Base-by-base conservation (phyloP, 352 stramenopile genomes). In the Globisporangium paroecandrum region DNA sequence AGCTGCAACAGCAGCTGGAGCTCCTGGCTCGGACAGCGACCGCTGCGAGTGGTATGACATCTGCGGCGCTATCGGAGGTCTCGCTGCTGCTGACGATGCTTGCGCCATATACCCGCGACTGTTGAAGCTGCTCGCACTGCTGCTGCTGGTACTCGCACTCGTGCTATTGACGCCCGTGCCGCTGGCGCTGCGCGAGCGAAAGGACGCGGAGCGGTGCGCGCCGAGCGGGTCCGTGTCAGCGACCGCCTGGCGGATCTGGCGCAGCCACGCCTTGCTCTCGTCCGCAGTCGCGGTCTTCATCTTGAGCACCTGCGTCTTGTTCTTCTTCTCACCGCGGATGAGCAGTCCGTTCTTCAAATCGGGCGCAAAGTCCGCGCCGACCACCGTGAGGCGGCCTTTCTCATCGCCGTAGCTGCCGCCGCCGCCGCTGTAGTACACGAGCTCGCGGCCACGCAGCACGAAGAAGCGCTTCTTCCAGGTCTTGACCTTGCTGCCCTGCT, bases 401-500 rank as follows among this genome's bases (percentile, higher is more conserved):
- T 93, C 81, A n/a, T 79, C 75, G 27, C 81, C 78, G 32, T 69
- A 81, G 25, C 70, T 74, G 51, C 75, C 65, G 58, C 73, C 80
- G 34, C 74, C 76, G 29, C 71, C 66, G 0, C 73, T 78, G 64
- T 87, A 95, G 15, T 72, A 73, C 32, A 70, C 61, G 53, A 71
- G 54, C 51, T 77, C 73, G 27, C 70, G 65, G 54, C 77, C 77
- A 12, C 75, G 68, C n/a, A 87, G 61, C 22, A 84, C 78, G 58
- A 87, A 82, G 67, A 80, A 87, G 51, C 78, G 76, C 54, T 70
- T 70, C 66, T 87, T 87, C 78, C 78, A 87, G 47, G 72, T 83
- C 51, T 73, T 73, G 56, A 83, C 54, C 58, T 77, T 81, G 69
- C 82, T 89, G 69, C 85, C 85, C 54, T 90, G 78, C 72, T 93